phyloP scores from a whole-genome alignment of 805 yeast species.

The Candida nonsorbophila region DNA sequence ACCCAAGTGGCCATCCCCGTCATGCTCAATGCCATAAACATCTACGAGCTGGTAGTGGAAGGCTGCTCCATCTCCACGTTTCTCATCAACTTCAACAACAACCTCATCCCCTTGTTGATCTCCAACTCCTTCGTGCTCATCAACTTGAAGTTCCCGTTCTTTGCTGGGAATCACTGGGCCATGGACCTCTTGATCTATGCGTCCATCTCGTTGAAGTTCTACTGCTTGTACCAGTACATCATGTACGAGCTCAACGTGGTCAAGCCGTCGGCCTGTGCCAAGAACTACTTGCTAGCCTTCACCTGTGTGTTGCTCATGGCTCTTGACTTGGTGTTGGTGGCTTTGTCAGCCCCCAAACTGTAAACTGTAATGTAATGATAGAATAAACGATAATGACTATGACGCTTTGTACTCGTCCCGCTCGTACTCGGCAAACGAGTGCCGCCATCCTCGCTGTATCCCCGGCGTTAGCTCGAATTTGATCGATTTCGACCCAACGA shows the following conservation, averaged over 20 bases:
- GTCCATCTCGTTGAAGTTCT: conserved; percentile 27
- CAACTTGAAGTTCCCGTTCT: conserved; percentile 12
- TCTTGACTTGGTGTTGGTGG: too few species aligned
- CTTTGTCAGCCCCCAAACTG: too few species aligned
- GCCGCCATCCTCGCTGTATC: too few species aligned
- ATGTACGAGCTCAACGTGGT: conserved; percentile 27
- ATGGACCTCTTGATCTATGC: conserved; percentile 8
- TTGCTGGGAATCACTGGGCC: conserved; percentile 3
- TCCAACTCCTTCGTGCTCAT: conserved; percentile 28
- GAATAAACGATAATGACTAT: too few species aligned
- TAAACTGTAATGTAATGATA: too few species aligned
- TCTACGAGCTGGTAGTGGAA: conserved; percentile 4
- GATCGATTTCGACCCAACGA: too few species aligned
- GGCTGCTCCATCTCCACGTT: conserved; percentile 3
- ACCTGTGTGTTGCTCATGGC: too few species aligned
- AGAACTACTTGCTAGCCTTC: too few species aligned
- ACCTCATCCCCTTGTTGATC: conserved; percentile 28
- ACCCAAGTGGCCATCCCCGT: conserved; percentile 11
- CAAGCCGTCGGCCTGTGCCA: too few species aligned
- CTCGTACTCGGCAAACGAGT: too few species aligned
- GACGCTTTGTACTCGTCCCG: too few species aligned
- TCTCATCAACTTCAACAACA: conserved; percentile 24
- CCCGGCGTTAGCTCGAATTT: too few species aligned
- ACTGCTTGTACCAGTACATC: conserved; percentile 26
- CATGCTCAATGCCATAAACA: conserved; percentile 6